Base-by-base conservation (phyloP, 2,329 filamentous ascomycete species). In the Fusarium abutilonis region DNA sequence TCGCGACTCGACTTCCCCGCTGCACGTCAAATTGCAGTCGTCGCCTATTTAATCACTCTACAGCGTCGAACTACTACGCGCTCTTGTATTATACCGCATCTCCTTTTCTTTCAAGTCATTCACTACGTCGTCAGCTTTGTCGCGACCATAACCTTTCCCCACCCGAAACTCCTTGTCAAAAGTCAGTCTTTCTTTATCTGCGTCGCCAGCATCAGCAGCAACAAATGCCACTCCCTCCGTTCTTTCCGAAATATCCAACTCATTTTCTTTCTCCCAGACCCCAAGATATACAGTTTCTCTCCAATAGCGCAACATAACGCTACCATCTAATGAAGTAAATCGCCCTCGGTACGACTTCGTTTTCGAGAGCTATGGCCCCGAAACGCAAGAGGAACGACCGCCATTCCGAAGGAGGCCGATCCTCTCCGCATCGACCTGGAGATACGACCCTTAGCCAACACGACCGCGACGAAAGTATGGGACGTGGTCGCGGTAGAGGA, bases 351-450 rank as follows among this genome's bases (percentile, higher is more conserved):
- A 31, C 47, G 15, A 57, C 57, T 57, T 52, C 51, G 50, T 56
- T 51, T 60, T 65, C 63, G 57, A 61, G 68, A 72, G 70, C 67
- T 60, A 86, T 87, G 84, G 80, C 83, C 77, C 80, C 82, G 26
- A 87, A 87, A 76, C 81, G 85, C 69, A 87, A 87, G 80, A 82
- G 83, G 73, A 77, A 78, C 70, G 82, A 85, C 43, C 78, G 83
- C 64, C 75, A 74, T 47, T 76, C 77, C 58, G 83, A 86, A 55
- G 79, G 77, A 52, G 76, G 76, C 62, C 80, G 87, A 58, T 86
- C 86, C 17, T 83, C 86, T 46, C 87, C 87, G 47, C 86, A 89
- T 74, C 84, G 86, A 31, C 86, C 87, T 42, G 81, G 79, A 48
- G 83, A 88, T 66, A 82, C 82, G 7, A 70, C 75, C 35, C 70